phyloP scores from a whole-genome alignment of 805 yeast species.

The Kuraishia hungarica region DNA sequence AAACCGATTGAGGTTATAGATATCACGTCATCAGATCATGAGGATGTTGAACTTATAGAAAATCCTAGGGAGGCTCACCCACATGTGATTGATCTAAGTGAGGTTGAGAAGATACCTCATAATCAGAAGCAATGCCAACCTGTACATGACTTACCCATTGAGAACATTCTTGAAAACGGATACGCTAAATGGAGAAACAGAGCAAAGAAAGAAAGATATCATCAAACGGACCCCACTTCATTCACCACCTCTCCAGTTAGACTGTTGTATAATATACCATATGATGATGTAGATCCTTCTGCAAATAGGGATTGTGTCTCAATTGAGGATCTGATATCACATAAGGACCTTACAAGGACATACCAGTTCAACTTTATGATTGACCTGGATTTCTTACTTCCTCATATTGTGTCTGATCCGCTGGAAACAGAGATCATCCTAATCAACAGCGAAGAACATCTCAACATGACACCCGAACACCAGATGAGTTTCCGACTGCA shows the following conservation, averaged over 20 bases:
- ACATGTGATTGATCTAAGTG: neutral
- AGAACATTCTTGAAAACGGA: neutral
- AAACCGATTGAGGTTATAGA: neutral
- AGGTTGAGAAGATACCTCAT: neutral
- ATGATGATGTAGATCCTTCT: neutral
- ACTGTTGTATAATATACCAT: neutral
- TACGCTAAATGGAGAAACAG: neutral
- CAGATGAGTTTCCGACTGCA: conserved; percentile 11
- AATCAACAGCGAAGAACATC: conserved; percentile 22
- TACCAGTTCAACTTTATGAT: conserved; percentile 25
- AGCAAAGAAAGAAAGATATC: neutral
- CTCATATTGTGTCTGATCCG: conserved; percentile 14
- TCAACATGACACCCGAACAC: conserved; percentile 24
- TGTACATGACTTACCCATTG: neutral
- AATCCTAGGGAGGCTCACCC: no score
- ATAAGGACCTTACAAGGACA: conserved; percentile 13
- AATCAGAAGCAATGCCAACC: neutral
- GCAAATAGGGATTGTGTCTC: conserved; percentile 19
- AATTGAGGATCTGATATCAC: conserved; percentile 17
- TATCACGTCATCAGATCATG: neutral
- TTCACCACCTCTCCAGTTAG: neutral
- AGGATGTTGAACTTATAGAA: neutral
- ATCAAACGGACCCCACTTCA: neutral
- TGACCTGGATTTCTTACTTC: conserved; percentile 17
- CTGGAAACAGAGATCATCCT: conserved; percentile 15